Conservation (phyloP, 1,284 basidiomycete species). For the Fereydounia khargensis region DNA sequence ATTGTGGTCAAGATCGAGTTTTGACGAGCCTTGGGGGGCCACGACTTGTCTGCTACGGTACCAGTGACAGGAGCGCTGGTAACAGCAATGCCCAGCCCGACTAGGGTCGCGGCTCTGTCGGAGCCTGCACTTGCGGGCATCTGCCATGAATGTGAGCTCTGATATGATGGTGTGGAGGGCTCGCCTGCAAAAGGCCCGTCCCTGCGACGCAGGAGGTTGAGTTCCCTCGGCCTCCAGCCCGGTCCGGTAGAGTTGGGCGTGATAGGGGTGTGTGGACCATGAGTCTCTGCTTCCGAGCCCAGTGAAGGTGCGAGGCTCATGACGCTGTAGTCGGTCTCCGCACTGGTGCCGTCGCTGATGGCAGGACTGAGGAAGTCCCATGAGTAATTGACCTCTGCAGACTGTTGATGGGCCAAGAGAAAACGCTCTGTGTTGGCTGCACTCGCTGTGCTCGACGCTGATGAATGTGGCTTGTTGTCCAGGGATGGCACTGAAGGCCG, state of each 20-base stretch:
- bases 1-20: too few relatives aligned
- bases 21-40: too few relatives aligned
- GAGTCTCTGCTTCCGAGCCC: conserved; percentile 19
- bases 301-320: conserved; percentile 22
- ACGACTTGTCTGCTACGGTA: too few relatives aligned
- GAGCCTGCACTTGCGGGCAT: too few relatives aligned
- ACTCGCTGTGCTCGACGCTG: too few relatives aligned
- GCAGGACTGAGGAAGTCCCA: conserved; percentile 25
- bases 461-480: too few relatives aligned
- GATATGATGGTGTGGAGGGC: conserved; percentile 7
- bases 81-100: too few relatives aligned
- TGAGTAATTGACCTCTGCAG: background rate
- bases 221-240: conserved; percentile 33
- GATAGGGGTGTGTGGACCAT: conserved; percentile 22
- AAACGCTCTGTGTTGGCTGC: too few relatives aligned
- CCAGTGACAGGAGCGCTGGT: too few relatives aligned
- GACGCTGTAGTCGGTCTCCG: conserved; percentile 28
- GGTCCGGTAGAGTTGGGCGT: conserved; percentile 15
- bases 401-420: too few relatives aligned
- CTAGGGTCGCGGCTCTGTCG: too few relatives aligned
- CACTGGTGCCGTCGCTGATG: conserved; percentile 28
- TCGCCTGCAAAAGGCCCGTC: conserved; percentile 7
- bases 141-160: conserved; percentile 7
- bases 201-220: conserved; percentile 25
- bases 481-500: too few relatives aligned